phyloP scores from a whole-genome alignment of 176 grass and related monocot genomes.

The Avena eriantha region DNA sequence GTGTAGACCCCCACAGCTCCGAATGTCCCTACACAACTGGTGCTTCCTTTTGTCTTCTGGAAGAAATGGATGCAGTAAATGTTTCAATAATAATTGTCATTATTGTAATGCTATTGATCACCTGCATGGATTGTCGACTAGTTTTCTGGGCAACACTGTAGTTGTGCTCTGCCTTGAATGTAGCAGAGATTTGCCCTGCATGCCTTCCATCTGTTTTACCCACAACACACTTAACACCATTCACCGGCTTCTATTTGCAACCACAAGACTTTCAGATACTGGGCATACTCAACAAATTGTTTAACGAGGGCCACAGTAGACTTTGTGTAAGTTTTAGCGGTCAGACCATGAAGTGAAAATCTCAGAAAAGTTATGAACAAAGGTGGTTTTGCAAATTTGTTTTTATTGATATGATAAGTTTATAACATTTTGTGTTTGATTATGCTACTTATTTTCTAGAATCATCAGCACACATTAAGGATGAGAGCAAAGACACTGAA shows the following conservation, averaged over 20 bases:
- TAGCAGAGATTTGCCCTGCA: neutral
- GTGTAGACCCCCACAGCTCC: neutral
- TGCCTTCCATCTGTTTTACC: neutral
- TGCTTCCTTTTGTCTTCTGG: slow-evolving; percentile 25
- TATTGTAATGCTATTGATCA: slow-evolving; percentile 25
- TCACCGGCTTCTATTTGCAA: slow-evolving; percentile 3
- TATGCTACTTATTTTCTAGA: slow-evolving; percentile 57
- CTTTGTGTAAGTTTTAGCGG: slow-evolving; percentile 18
- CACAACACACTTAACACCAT: slow-evolving; percentile 16
- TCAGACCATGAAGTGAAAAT: slow-evolving; percentile 9
- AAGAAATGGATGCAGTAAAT: slow-evolving; percentile 23
- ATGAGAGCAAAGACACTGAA: slow-evolving; percentile 76
- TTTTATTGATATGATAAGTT: neutral
- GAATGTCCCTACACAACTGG: neutral
- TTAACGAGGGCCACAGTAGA: slow-evolving; percentile 15
- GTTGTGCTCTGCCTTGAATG: slow-evolving; percentile 1
- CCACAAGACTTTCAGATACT: slow-evolving; percentile 22
- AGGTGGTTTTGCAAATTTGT: slow-evolving; percentile 24
- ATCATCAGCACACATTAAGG: slow-evolving; percentile 90
- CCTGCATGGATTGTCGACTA: neutral
- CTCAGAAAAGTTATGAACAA: neutral
- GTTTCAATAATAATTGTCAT: neutral
- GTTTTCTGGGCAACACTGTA: slow-evolving; percentile 1
- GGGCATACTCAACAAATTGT: neutral
- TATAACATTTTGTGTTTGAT: slow-evolving; percentile 35